phyloP scores from a whole-genome alignment of 495 filamentous ascomycete species.

The Penicillium crystallinum region DNA sequence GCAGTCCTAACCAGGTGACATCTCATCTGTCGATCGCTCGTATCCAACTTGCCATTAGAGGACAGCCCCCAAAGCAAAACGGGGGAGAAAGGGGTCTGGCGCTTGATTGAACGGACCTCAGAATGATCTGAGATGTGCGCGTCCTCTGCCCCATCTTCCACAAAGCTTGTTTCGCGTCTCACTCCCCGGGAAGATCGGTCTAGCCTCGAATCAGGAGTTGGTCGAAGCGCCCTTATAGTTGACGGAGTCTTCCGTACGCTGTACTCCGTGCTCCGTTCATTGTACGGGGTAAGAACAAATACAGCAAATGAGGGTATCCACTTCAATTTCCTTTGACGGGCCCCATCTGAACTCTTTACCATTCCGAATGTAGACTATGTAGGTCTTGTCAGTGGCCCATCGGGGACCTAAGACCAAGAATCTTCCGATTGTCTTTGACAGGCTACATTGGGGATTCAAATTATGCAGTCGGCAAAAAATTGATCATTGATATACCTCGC shows the following conservation, averaged over 20 bases:
- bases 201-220: conserved; percentile 9
- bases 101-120: not conserved
- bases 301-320: not conserved
- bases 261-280: no score
- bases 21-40: conserved; percentile 22
- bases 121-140: not conserved
- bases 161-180: conserved; percentile 23
- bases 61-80: not conserved
- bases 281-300: no score
- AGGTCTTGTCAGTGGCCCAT: not conserved
- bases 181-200: conserved; percentile 1
- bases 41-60: conserved; percentile 7
- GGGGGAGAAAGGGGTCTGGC: not conserved
- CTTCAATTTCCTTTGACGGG: not conserved
- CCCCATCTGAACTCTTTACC: not conserved
- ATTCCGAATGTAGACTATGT: conserved; percentile 1
- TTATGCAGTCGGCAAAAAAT: no score
- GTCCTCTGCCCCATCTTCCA: conserved; percentile 8
- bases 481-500: no score
- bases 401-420: not conserved
- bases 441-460: not conserved
- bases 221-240: not conserved
- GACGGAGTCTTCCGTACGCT: not conserved
- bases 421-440: not conserved
- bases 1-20: not conserved